Conservation (phyloP, 2,329 filamentous ascomycete species). For the Ophiostoma sp. region DNA sequence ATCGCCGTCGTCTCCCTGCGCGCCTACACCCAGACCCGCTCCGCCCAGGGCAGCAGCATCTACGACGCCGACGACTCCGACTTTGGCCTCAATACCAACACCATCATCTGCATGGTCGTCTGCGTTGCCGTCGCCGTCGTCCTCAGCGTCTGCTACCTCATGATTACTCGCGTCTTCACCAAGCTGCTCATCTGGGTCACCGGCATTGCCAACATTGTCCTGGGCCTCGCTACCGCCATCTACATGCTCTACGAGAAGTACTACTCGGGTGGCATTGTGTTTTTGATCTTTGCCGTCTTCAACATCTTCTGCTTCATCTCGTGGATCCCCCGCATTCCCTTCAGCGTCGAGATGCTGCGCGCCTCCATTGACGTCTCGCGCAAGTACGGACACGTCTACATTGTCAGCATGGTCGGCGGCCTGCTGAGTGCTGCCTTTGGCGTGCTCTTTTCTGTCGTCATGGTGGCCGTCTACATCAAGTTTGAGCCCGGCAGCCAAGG, state of each 20-base stretch:
- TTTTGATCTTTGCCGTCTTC: constrained; percentile 76
- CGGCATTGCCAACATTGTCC: constrained; percentile 78
- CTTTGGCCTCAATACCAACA: constrained; percentile 72
- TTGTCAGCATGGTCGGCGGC: constrained; percentile 79
- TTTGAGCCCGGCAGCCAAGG: constrained; percentile 62
- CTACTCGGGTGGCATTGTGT: constrained; percentile 81
- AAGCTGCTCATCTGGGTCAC: constrained; percentile 92
- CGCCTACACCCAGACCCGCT: constrained; percentile 44
- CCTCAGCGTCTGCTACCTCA: constrained; percentile 72
- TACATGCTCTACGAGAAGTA: constrained; percentile 76
- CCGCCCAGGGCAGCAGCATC: constrained; percentile 65
- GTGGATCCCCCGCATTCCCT: constrained; percentile 88
- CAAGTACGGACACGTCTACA: constrained; percentile 76
- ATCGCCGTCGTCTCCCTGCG: constrained; percentile 27
- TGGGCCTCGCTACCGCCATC: constrained; percentile 78
- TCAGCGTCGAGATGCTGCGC: constrained; percentile 83
- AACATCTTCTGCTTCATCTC: constrained; percentile 76
- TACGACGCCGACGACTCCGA: constrained; percentile 59
- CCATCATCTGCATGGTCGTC: constrained; percentile 77
- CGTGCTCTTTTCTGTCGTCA: constrained; percentile 80
- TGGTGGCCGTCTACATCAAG: constrained; percentile 80
- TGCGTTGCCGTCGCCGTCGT: constrained; percentile 67
- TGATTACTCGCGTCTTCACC: constrained; percentile 68
- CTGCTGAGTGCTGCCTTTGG: constrained; percentile 68
- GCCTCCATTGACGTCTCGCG: constrained; percentile 82